These are phyloP conservation scores for Phytopythium ostracodes DNA, from an alignment of 352 stramenopile species.

Conservation along the genomic window DNA sequence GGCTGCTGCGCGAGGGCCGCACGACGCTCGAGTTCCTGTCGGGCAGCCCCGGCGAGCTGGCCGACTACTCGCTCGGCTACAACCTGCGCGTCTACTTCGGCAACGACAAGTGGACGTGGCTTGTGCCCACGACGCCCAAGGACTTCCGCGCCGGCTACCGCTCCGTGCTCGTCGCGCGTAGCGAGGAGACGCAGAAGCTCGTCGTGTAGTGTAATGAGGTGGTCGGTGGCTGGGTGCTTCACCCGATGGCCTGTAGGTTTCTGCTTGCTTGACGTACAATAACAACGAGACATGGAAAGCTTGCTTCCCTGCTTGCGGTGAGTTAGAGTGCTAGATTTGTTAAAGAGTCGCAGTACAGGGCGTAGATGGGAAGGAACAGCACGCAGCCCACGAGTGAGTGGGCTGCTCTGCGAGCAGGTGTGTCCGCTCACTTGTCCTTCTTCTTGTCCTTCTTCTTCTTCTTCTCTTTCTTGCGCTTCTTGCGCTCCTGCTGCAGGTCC, in stretches of 20 bases:
- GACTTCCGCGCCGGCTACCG: conserved; percentile 5
- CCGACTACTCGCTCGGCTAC: conserved; percentile 31
- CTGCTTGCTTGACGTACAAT: conserved; percentile 1
- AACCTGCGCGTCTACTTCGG: conserved; percentile 74
- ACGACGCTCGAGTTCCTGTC: conserved; percentile 80
- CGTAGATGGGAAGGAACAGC: neutral
- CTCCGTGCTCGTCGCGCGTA: neutral
- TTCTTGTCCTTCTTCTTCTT: conserved; percentile 90
- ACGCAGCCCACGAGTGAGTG: too few species aligned
- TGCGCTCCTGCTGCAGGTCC: conserved; percentile 70
- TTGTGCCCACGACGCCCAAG: conserved; percentile 43
- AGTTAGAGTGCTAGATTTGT: conserved; percentile 4
- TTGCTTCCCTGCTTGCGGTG: neutral
- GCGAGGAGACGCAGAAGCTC: conserved; percentile 30
- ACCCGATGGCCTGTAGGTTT: too few species aligned
- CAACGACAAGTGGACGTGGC: conserved; percentile 43
- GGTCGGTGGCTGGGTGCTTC: too few species aligned
- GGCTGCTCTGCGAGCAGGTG: too few species aligned
- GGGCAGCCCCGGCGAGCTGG: conserved; percentile 44
- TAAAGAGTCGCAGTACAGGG: neutral
- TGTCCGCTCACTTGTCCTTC: conserved; percentile 66
- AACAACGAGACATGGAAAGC: neutral
- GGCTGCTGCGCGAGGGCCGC: conserved; percentile 51
- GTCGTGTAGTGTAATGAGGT: conserved; percentile 16
- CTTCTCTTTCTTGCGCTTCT: conserved; percentile 88